Base-by-base conservation (phyloP, 805 yeast genomes). In the Candida arabinofermentans region DNA sequence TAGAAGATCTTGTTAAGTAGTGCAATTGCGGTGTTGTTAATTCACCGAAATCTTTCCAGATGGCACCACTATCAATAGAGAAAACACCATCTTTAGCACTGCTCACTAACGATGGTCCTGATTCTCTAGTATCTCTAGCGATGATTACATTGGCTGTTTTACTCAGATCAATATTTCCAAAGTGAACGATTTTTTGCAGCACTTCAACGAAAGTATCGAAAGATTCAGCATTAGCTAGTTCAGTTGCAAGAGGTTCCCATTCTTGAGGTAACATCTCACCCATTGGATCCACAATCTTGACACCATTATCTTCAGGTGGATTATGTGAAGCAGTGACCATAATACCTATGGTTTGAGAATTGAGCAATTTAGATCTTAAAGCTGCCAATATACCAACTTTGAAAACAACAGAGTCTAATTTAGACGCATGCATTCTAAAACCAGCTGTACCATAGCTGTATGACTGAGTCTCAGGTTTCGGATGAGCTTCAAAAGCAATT, bases 241-340 rank as follows among this genome's bases (percentile, higher is more conserved):
- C 57, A 1, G 96, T 86, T 13, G 96, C 96, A 47, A 78, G 67
- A 0, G 71, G 65, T 58, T 93, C 99, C 99, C 99, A 93, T 6
- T 71, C 54, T 40, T 79, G 78, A 42, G 77, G 83, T 51, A 90
- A 72, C 97, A 90, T 90, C 48, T 85, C 88, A 21, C 98, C 97
- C 59, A 74, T 66, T 1, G 98, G 97, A 51, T 91, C 98, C 19
- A 91, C 87, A n/a, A 93, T 72, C 64, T 91, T 91, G 38, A 88
- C 91, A 23, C 96, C 96, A 54, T 88, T 88, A 59, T 90, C 97
- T 32, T 70, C 70, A 0, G 97, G 96, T 0, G 96, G 96, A 55
- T 89, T 89, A 62, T 89, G 97, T 0, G 95, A 85, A 0, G 96
- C 97, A 1, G 97, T 93, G 56, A 93, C 82, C 97, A 93, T 91